These are phyloP conservation scores for Trametes polyzona DNA, from an alignment of 1,284 basidiomycete genomes.

Conservation along the genomic window DNA sequence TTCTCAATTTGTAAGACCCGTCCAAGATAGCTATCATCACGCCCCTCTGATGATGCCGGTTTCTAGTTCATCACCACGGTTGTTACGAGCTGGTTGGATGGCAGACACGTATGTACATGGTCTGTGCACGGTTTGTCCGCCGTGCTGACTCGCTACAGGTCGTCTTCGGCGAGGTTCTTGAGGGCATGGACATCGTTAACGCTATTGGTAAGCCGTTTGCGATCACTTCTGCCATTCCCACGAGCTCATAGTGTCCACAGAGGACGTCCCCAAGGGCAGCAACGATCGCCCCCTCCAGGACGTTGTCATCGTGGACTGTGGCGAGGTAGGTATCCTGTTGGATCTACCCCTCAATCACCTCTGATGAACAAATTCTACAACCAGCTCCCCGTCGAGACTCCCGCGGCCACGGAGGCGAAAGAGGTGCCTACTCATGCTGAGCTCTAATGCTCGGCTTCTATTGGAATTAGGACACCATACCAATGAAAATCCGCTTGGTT, in stretches of 20 bases:
- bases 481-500: conserved; percentile 56
- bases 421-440: conserved; percentile 92
- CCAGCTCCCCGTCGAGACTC: conserved; percentile 67
- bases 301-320: conserved; percentile 79
- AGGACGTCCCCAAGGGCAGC: conserved; percentile 69
- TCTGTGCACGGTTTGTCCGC: background rate
- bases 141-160: conserved; percentile 50
- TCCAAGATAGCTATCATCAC: conserved; percentile 6
- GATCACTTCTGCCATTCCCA: background rate
- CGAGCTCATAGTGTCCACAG: conserved; percentile 41
- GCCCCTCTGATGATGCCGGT: background rate
- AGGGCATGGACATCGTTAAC: conserved; percentile 86
- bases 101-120: conserved; percentile 62
- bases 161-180: conserved; percentile 89
- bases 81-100: conserved; percentile 77
- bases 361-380: conserved; percentile 3
- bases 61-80: conserved; percentile 82
- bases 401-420: conserved; percentile 69
- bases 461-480: conserved; percentile 42
- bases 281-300: conserved; percentile 75
- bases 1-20: conserved; percentile 76
- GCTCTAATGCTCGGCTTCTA: conserved; percentile 68
- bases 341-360: background rate
- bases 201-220: conserved; percentile 62
- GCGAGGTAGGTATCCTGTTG: conserved; percentile 65